Conservation (phyloP, 805 yeast genomes). For the Metschnikowia noctiluminum region DNA sequence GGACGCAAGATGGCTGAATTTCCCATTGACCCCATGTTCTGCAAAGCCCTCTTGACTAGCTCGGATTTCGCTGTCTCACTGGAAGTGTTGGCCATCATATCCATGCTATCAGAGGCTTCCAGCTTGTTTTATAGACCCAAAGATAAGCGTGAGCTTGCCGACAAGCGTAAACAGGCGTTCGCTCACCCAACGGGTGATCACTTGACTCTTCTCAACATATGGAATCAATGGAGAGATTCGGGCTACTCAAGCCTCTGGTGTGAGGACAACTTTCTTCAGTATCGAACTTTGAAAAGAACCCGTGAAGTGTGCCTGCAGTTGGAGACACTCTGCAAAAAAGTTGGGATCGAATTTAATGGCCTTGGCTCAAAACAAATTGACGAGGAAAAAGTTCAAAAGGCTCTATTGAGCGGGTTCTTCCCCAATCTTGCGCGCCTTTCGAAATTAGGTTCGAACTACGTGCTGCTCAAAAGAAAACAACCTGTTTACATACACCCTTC, state of each 20-base stretch:
- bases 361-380: slow-evolving; percentile 7
- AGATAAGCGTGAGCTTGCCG: slow-evolving; percentile 64
- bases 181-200: slow-evolving; percentile 69
- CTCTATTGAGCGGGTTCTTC: slow-evolving; percentile 67
- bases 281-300: slow-evolving; percentile 65
- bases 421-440: slow-evolving; percentile 60
- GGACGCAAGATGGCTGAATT: slow-evolving; percentile 89
- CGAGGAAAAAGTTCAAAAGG: slow-evolving; percentile 42
- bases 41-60: slow-evolving; percentile 69
- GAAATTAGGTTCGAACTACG: slow-evolving; percentile 64
- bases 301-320: slow-evolving; percentile 71
- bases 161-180: slow-evolving; percentile 57
- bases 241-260: slow-evolving; percentile 81
- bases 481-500: slow-evolving; percentile 86
- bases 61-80: slow-evolving; percentile 57
- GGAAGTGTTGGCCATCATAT: slow-evolving; percentile 68
- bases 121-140: slow-evolving; percentile 69
- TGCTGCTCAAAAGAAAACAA: slow-evolving; percentile 62
- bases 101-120: slow-evolving; percentile 81
- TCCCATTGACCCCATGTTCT: slow-evolving; percentile 88
- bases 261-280: slow-evolving; percentile 75
- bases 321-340: slow-evolving; percentile 53
- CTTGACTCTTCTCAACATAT: slow-evolving; percentile 67
- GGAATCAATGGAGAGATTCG: slow-evolving; percentile 68
- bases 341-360: slow-evolving; percentile 36